These are phyloP conservation scores for Trametes versicolor DNA, from an alignment of 1,284 basidiomycete species.

Conservation along the genomic window DNA sequence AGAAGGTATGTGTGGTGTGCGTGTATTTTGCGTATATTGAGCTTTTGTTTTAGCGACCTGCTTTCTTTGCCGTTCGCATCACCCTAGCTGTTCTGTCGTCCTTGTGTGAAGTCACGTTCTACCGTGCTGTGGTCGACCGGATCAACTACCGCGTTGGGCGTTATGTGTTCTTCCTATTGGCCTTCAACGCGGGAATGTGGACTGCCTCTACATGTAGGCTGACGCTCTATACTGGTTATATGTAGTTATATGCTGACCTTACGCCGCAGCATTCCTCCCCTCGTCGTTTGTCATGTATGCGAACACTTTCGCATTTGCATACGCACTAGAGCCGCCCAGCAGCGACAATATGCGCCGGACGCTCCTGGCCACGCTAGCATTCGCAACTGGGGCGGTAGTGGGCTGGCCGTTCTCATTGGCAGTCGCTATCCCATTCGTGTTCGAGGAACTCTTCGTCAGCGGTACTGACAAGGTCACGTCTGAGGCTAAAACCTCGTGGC, in stretches of 20 bases:
- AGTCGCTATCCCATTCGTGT: constrained; percentile 87
- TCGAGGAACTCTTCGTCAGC: constrained; percentile 89
- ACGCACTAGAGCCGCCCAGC: constrained; percentile 77
- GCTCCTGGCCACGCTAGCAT: constrained; percentile 71
- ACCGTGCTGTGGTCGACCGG: constrained; percentile 81
- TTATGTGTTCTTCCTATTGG: constrained; percentile 88
- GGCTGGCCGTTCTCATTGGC: constrained; percentile 97
- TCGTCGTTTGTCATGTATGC: constrained; percentile 97
- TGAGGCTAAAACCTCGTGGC: constrained; percentile 62
- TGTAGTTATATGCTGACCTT: constrained; percentile 17
- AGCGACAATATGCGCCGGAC: constrained; percentile 64
- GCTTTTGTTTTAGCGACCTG: constrained; percentile 63
- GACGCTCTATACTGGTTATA: background rate
- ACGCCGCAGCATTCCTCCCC: constrained; percentile 82
- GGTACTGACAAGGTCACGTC: constrained; percentile 78
- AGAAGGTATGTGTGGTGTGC: constrained; percentile 40
- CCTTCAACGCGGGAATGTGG: constrained; percentile 94
- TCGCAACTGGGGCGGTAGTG: constrained; percentile 87
- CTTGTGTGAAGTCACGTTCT: constrained; percentile 87
- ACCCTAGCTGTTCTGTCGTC: constrained; percentile 81
- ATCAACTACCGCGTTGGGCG: constrained; percentile 92
- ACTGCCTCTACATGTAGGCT: constrained; percentile 83
- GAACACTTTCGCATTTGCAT: constrained; percentile 84
- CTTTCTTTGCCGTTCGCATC: constrained; percentile 92
- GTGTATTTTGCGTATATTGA: background rate